phyloP scores from a whole-genome alignment of 768 basidiomycete genomes.

The Phylloporus arenicola region DNA sequence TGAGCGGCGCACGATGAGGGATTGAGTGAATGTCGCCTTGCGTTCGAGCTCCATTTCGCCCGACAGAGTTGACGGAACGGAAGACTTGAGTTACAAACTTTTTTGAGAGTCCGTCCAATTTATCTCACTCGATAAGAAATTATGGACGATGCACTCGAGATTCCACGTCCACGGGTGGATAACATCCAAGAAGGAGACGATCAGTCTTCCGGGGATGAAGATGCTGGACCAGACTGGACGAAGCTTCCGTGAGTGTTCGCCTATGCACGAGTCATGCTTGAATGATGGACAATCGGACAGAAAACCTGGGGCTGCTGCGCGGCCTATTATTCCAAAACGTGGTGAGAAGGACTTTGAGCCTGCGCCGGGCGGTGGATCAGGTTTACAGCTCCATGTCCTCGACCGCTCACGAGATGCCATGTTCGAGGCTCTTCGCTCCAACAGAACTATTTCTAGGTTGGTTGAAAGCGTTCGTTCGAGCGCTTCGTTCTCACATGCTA shows the following conservation, averaged over 20 bases:
- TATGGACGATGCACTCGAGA: conserved; percentile 64
- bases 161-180: conserved; percentile 23
- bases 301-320: conserved; percentile 27
- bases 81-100: background rate
- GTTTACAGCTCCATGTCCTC: conserved; percentile 75
- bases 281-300: conserved; percentile 10
- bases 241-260: conserved; percentile 52
- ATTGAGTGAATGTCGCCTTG: conserved; percentile 42
- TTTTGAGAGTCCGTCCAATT: background rate
- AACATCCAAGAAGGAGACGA: conserved; percentile 30
- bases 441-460: conserved; percentile 72
- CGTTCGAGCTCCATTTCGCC: conserved; percentile 24
- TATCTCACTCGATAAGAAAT: background rate
- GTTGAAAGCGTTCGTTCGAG: conserved; percentile 10
- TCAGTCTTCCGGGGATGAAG: conserved; percentile 65
- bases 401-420: conserved; percentile 79
- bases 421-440: conserved; percentile 73
- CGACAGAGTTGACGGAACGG: conserved; percentile 4
- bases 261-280: conserved; percentile 1
- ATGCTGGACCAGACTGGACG: conserved; percentile 77
- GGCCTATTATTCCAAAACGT: conserved; percentile 85
- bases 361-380: conserved; percentile 53
- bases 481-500: background rate
- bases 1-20: conserved; percentile 38
- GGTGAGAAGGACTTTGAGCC: conserved; percentile 99